Conservation (phyloP, 208 protist species). For the Leishmania martiniquensis region DNA sequence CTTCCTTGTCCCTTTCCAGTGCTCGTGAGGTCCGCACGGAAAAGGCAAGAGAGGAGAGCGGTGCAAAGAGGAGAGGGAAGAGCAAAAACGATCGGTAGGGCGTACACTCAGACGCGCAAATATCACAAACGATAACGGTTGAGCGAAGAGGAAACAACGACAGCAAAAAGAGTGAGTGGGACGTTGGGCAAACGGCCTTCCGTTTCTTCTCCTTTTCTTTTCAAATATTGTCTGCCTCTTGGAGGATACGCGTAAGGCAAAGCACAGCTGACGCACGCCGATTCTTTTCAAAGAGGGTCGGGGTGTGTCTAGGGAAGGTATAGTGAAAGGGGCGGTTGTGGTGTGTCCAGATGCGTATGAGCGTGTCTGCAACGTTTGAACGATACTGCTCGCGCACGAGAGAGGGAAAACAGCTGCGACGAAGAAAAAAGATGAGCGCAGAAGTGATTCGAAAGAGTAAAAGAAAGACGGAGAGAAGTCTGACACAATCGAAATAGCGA, state of each 20-base stretch:
- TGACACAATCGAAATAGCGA: background rate
- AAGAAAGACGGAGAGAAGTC: background rate
- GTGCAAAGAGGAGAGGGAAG: background rate
- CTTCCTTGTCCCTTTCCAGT: background rate
- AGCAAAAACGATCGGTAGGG: background rate
- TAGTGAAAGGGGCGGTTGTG: background rate
- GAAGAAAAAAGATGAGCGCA: background rate
- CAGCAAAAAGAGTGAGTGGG: background rate
- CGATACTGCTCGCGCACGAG: background rate
- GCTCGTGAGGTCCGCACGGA: background rate
- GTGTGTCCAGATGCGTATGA: background rate
- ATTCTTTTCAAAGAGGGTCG: background rate
- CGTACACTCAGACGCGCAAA: background rate
- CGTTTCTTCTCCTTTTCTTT: background rate
- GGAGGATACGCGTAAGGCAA: background rate
- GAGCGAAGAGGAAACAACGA: background rate
- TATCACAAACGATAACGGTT: background rate
- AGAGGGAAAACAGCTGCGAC: background rate
- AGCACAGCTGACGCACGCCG: background rate
- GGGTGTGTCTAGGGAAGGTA: too few relatives aligned
- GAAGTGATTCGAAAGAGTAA: background rate
- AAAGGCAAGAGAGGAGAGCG: background rate
- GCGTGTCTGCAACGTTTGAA: background rate
- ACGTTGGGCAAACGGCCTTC: background rate
- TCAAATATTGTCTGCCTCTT: background rate